Evolutionary conservation across 805 yeast genomes (phyloP).

Genomic region (Kurtzmaniella cleridarum): DNA sequence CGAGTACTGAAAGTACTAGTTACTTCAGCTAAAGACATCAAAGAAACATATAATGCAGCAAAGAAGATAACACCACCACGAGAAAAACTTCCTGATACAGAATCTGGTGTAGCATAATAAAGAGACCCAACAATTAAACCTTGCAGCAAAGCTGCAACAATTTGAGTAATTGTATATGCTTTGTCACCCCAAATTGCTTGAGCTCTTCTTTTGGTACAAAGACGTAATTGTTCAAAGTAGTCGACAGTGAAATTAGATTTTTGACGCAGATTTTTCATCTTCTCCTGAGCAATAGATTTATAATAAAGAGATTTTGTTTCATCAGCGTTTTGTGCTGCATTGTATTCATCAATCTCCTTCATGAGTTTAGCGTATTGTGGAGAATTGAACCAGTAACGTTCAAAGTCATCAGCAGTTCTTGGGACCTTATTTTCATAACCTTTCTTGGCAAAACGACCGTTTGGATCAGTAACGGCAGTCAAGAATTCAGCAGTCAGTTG

Average conservation of each 20-base stretch:
- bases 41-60: constrained; percentile 47
- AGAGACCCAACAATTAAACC: constrained; percentile 62
- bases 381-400: constrained; percentile 51
- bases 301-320: constrained; percentile 29
- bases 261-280: constrained; percentile 30
- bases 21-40: constrained; percentile 46
- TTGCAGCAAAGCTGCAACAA: constrained; percentile 46
- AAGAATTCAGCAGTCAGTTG: constrained; percentile 69
- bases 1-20: constrained; percentile 19
- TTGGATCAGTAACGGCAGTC: constrained; percentile 65
- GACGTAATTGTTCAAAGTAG: constrained; percentile 43
- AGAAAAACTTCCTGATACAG: constrained; percentile 54
- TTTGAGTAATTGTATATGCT: constrained; percentile 41
- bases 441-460: constrained; percentile 44
- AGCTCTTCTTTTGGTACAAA: constrained; percentile 46
- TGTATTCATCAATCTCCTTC: constrained; percentile 18
- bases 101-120: constrained; percentile 45
- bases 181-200: constrained; percentile 55
- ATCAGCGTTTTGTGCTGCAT: constrained; percentile 15
- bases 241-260: constrained; percentile 41
- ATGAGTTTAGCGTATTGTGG: constrained; percentile 16
- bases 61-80: constrained; percentile 63
- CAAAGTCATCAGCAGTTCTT: constrained; percentile 57
- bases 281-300: constrained; percentile 30
- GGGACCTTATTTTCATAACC: constrained; percentile 56